Evolutionary conservation across 345 rosid genomes (phyloP).

Genomic region (Viola odorata): DNA sequence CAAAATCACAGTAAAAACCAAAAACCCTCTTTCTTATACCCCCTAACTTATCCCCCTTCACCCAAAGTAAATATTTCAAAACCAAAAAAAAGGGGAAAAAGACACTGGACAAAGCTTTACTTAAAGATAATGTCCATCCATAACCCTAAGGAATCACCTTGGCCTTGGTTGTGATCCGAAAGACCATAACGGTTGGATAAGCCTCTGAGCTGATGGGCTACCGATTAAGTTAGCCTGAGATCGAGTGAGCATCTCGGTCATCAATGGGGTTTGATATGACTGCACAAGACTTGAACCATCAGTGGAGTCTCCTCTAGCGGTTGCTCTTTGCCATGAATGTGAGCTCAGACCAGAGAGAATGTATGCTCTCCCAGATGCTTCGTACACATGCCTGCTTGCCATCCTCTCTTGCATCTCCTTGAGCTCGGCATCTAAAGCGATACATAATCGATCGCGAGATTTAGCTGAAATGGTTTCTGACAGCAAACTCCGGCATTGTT

Average conservation of each 20-base stretch:
- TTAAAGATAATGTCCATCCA: constrained; percentile 7
- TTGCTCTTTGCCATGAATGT: constrained; percentile 99
- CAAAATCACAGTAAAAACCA: constrained; percentile 22
- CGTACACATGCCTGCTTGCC: constrained; percentile 88
- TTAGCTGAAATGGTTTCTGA: constrained; percentile 64
- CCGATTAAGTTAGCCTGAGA: constrained; percentile 62
- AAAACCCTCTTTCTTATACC: constrained; percentile 5
- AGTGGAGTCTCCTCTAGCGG: constrained; percentile 89
- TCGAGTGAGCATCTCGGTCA: constrained; percentile 85
- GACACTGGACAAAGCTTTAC: not conserved
- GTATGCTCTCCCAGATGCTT: constrained; percentile 89
- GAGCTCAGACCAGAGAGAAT: constrained; percentile 97
- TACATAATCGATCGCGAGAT: constrained; percentile 63
- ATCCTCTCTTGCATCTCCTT: constrained; percentile 97
- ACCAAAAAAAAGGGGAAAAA: constrained; percentile 14
- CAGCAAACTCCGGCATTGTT: constrained; percentile 45
- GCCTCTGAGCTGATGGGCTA: constrained; percentile 58
- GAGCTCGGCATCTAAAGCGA: constrained; percentile 80
- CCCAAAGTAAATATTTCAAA: constrained; percentile 23
- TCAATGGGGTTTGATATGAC: constrained; percentile 83
- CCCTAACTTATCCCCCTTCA: constrained; percentile 18
- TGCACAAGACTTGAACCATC: constrained; percentile 78
- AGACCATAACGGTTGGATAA: constrained; percentile 53
- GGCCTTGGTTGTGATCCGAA: constrained; percentile 62
- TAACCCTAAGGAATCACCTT: constrained; percentile 39